Conservation (phyloP, 768 basidiomycete species). For the Russula vinacea region DNA sequence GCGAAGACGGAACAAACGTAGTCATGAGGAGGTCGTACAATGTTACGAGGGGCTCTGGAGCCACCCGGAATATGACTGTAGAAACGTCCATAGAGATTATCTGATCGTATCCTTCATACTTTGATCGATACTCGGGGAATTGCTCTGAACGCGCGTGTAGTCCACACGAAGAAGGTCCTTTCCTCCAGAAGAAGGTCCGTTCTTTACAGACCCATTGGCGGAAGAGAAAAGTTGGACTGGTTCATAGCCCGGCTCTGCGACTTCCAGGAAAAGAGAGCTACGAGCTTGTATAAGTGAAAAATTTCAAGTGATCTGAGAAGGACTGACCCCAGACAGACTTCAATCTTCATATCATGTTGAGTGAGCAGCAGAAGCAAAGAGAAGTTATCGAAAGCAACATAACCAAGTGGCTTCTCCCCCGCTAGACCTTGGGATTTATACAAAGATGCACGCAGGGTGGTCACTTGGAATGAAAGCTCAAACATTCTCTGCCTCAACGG, state of each 20-base stretch:
- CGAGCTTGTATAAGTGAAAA: constrained; percentile 8
- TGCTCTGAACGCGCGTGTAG: constrained; percentile 75
- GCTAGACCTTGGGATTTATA: constrained; percentile 63
- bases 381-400: constrained; percentile 77
- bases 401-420: constrained; percentile 70
- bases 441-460: constrained; percentile 73
- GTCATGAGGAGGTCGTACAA: constrained; percentile 98
- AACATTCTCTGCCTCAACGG: constrained; percentile 62
- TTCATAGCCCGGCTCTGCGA: constrained; percentile 54
- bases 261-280: constrained; percentile 74
- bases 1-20: constrained; percentile 71
- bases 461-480: constrained; percentile 85
- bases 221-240: constrained; percentile 69
- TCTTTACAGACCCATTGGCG: constrained; percentile 42
- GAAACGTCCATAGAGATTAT: constrained; percentile 83
- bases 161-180: constrained; percentile 73
- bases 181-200: constrained; percentile 56
- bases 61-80: constrained; percentile 83
- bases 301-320: constrained; percentile 16
- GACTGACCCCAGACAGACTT: constrained; percentile 69
- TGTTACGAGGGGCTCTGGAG: constrained; percentile 85
- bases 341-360: constrained; percentile 84
- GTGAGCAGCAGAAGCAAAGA: constrained; percentile 68
- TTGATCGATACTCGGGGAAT: constrained; percentile 81
- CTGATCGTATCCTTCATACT: constrained; percentile 85